A percentile compares a stretch with the other conserved stretches of the same genome.
These are phyloP conservation scores for Pistacia integerrima DNA, from an alignment of 345 rosid genomes.

Conservation along the genomic window DNA sequence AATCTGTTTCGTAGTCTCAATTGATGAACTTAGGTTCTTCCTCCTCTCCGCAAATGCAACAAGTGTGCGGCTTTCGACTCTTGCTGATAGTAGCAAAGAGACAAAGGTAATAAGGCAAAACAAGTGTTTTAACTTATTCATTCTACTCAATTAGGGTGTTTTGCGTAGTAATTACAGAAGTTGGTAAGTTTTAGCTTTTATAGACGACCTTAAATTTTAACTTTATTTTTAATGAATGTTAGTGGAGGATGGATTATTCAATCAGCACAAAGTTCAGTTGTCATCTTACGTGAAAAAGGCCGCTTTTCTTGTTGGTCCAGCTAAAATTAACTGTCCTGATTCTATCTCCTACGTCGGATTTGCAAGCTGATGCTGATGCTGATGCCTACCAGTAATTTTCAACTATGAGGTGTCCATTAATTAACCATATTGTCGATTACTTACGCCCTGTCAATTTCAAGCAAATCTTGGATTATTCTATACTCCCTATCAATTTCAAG, in stretches of 20 bases:
- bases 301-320: background rate
- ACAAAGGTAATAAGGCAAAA: conserved; percentile 21
- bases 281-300: conserved; percentile 4
- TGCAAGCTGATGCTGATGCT: background rate
- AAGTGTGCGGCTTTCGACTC: conserved; percentile 31
- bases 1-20: conserved; percentile 20
- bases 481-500: background rate
- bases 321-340: background rate
- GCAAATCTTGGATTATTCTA: background rate
- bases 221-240: background rate
- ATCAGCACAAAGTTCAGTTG: conserved; percentile 2
- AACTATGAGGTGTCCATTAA: conserved; percentile 13
- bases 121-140: conserved; percentile 30
- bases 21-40: conserved; percentile 23
- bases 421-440: background rate
- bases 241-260: background rate
- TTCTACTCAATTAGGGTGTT: conserved; percentile 7
- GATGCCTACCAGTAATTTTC: background rate
- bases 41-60: conserved; percentile 15
- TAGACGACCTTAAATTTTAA: conserved; percentile 8
- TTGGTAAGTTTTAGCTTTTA: conserved; percentile 24
- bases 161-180: conserved; percentile 6
- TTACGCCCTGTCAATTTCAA: background rate
- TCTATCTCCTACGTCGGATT: background rate
- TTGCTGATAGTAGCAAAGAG: conserved; percentile 31